phyloP scores from a whole-genome alignment of 2,329 filamentous ascomycete species.

The Clonostachys chloroleuca region DNA sequence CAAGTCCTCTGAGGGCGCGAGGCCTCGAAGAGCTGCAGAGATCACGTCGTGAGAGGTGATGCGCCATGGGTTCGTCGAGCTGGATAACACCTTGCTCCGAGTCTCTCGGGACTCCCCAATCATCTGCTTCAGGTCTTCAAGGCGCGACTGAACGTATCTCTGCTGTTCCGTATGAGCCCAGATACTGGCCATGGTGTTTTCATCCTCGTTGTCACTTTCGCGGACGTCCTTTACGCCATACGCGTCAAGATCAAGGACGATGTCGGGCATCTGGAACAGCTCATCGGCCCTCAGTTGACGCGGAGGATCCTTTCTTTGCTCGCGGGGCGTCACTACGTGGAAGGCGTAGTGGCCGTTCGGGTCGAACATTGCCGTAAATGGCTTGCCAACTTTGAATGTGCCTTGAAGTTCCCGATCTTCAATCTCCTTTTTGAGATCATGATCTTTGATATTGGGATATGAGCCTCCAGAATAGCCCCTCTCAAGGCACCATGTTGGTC shows the following conservation, averaged over 20 bases:
- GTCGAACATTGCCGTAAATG: no score
- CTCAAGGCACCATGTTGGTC: no score
- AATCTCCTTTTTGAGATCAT: no score
- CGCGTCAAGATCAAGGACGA: constrained; percentile 49
- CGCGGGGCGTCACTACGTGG: neutral
- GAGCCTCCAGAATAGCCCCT: no score
- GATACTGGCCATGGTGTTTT: constrained; percentile 9
- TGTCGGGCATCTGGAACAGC: constrained; percentile 27
- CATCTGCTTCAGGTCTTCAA: constrained; percentile 4
- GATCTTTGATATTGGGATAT: no score
- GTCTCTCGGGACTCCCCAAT: constrained; percentile 12
- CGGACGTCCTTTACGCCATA: constrained; percentile 37
- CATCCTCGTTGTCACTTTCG: constrained; percentile 26
- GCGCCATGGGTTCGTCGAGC: constrained; percentile 24
- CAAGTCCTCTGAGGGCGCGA: constrained; percentile 1
- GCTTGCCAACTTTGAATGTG: no score
- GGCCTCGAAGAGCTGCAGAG: constrained; percentile 26
- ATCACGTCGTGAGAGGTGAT: constrained; percentile 38
- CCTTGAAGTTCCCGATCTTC: no score
- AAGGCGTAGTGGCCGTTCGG: no score
- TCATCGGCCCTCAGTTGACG: neutral
- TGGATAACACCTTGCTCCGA: constrained; percentile 12
- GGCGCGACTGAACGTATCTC: constrained; percentile 15
- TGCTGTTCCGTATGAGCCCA: constrained; percentile 15
- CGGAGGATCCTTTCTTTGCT: constrained; percentile 1